Base-by-base conservation (phyloP, 1,139 yeast genomes). In the Yamadazyma spencermartinsiae region DNA sequence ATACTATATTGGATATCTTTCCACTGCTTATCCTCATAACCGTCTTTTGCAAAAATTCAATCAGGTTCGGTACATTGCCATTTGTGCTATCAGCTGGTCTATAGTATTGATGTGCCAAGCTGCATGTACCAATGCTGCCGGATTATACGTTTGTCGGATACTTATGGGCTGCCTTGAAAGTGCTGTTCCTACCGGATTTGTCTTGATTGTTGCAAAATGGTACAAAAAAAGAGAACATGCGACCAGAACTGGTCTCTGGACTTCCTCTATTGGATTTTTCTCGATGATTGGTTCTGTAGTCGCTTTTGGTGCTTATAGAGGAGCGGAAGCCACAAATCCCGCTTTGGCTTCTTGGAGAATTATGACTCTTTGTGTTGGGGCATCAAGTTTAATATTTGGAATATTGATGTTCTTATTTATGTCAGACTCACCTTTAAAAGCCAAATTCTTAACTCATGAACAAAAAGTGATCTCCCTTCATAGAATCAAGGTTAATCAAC, bases 111-210 rank as follows among this genome's bases (percentile, higher is more conserved):
- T 54, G 16, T 45, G 55, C 31, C 61, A 55, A 35, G 44, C 60
- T 7, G 54, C 51, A 7, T 51, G 61, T 16, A 42, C 52, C 5
- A 54, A 50, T 39, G 50, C 56, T 26, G 63, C 60, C 2, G 8
- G 36, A 4, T 56, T 61, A 30, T 43, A 58, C 35, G 49, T 56
- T 1, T 52, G 57, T 37, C 44, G 65, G 33, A 50, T 58, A 2
- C 28, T 60, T 13, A 46, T 79, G 20, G 86, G 86, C 3, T 52
- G 71, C 35, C 63, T 77, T 31, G 86, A 80, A 50, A 65, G 76
- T 27, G 66, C 76, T 37, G 47, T 58, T 10, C 54, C 78, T 14
- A 85, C 84, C 2, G 79, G 80, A 0, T 72, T 76, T 49, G 75
- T 79, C 25, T 65, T 80, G 16, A 60, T 80, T 26, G 57, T 62